Conservation (phyloP, 1,284 basidiomycete genomes). For the Sutorius eximius region DNA sequence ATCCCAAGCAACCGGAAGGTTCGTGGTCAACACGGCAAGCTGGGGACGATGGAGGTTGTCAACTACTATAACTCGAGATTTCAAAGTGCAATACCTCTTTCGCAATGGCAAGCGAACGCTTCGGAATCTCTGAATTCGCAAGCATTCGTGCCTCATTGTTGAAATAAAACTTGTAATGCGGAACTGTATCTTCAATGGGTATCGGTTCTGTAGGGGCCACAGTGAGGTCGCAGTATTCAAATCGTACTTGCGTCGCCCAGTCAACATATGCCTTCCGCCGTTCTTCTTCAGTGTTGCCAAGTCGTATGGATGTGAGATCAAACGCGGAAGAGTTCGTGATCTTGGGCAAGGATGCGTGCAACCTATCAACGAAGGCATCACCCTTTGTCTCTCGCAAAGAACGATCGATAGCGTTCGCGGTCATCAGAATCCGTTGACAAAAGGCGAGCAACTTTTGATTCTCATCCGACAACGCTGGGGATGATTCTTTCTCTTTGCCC, state of each 20-base stretch:
- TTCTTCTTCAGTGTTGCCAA: slow-evolving; percentile 63
- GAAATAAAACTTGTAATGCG: slow-evolving; percentile 77
- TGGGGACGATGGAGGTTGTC: slow-evolving; percentile 33
- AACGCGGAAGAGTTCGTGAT: slow-evolving; percentile 50
- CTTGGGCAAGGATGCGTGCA: slow-evolving; percentile 74
- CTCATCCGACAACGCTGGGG: slow-evolving; percentile 54
- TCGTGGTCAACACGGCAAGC: slow-evolving; percentile 88
- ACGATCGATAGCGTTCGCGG: slow-evolving; percentile 79
- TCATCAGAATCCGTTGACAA: slow-evolving; percentile 78
- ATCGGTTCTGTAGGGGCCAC: slow-evolving; percentile 39
- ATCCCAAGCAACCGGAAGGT: slow-evolving; percentile 85
- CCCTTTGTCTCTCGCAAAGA: slow-evolving; percentile 86
- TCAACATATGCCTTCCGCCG: slow-evolving; percentile 70
- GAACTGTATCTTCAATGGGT: slow-evolving; percentile 45
- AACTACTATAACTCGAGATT: slow-evolving; percentile 8
- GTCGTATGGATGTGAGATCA: slow-evolving; percentile 45
- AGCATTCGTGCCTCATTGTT: slow-evolving; percentile 79
- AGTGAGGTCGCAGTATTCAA: slow-evolving; percentile 85
- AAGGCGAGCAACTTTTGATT: slow-evolving; percentile 65
- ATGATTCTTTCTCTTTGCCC: slow-evolving; percentile 60
- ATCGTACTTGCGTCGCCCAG: slow-evolving; percentile 78
- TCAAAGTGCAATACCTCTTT: slow-evolving; percentile 65
- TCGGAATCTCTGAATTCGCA: slow-evolving; percentile 77
- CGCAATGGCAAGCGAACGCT: slow-evolving; percentile 86
- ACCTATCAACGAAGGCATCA: slow-evolving; percentile 72